Percentiles rank a stretch among this genome's conserved stretches.
Conservation (phyloP, 1,284 basidiomycete genomes). For the Leccinum huronense region DNA sequence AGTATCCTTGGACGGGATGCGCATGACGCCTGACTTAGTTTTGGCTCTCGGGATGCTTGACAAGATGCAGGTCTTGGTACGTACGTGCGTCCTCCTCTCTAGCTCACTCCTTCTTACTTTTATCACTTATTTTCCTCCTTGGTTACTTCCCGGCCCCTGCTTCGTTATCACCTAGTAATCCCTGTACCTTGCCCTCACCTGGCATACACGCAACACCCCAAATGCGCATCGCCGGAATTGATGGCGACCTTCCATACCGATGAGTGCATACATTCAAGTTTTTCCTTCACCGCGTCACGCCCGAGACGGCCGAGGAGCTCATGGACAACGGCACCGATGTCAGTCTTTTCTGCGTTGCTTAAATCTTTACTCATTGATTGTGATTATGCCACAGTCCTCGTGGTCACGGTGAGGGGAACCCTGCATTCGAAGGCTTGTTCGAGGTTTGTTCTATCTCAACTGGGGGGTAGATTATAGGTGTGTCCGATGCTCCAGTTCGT, state of each 20-base stretch:
- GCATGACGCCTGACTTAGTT: constrained; percentile 72
- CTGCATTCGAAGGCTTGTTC: constrained; percentile 93
- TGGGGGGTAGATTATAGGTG: constrained; percentile 81
- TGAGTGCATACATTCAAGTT: constrained; percentile 83
- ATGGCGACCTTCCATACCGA: constrained; percentile 97
- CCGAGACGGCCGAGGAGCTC: constrained; percentile 82
- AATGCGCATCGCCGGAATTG: constrained; percentile 74
- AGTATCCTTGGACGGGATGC: too few species aligned
- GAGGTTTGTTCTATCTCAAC: constrained; percentile 98
- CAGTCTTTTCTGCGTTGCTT: not conserved
- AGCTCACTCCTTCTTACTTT: not conserved
- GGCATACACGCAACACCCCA: constrained; percentile 58
- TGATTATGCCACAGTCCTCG: constrained; percentile 55
- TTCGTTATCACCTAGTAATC: too few species aligned
- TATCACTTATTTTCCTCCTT: not conserved
- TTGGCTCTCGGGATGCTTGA: not conserved
- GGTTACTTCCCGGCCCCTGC: not conserved
- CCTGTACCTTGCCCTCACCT: not conserved
- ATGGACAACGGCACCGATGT: constrained; percentile 83
- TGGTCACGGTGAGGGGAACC: constrained; percentile 86
- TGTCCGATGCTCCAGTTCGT: constrained; percentile 21
- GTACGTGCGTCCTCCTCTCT: not conserved
- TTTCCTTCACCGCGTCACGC: constrained; percentile 80
- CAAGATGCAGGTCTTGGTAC: not conserved
- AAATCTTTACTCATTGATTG: constrained; percentile 8